Evolutionary conservation across 108 stramenopile genomes (phyloP).

Genomic region (Cyclotella distinguenda): DNA sequence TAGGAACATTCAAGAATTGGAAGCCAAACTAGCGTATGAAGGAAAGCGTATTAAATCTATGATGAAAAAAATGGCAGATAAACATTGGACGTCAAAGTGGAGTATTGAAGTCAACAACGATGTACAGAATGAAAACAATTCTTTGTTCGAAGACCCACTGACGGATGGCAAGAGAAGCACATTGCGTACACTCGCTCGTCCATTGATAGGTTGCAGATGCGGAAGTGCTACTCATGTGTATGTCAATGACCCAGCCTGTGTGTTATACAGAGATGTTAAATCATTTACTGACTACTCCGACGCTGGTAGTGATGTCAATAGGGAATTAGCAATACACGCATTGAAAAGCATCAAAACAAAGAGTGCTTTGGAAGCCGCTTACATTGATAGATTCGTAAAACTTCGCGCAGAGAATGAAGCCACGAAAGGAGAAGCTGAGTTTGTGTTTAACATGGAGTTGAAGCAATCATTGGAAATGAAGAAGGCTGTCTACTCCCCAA

Average conservation of each 20-base stretch:
- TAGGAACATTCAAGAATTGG: conserved; percentile 16
- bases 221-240: conserved; percentile 60
- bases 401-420: conserved; percentile 48
- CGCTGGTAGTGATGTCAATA: neutral
- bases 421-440: conserved; percentile 59
- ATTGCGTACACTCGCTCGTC: conserved; percentile 55
- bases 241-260: conserved; percentile 65
- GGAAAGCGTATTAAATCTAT: conserved; percentile 13
- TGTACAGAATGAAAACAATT: conserved; percentile 22
- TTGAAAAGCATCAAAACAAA: conserved; percentile 24
- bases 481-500: conserved; percentile 68
- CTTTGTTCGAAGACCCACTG: conserved; percentile 21
- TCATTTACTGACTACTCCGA: conserved; percentile 11
- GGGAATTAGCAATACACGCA: neutral
- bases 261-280: conserved; percentile 63
- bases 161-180: conserved; percentile 66
- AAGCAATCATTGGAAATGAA: conserved; percentile 54
- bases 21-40: conserved; percentile 30
- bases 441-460: conserved; percentile 76
- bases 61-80: conserved; percentile 17
- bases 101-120: conserved; percentile 15
- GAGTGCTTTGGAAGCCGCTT: conserved; percentile 67
- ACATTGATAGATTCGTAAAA: conserved; percentile 56
- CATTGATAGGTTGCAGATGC: conserved; percentile 69
- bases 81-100: conserved; percentile 32